A percentile compares a stretch with the other conserved stretches of the same genome.
These are phyloP conservation scores for Tubosaeta sp. DNA, from an alignment of 768 basidiomycete genomes.

Conservation along the genomic window DNA sequence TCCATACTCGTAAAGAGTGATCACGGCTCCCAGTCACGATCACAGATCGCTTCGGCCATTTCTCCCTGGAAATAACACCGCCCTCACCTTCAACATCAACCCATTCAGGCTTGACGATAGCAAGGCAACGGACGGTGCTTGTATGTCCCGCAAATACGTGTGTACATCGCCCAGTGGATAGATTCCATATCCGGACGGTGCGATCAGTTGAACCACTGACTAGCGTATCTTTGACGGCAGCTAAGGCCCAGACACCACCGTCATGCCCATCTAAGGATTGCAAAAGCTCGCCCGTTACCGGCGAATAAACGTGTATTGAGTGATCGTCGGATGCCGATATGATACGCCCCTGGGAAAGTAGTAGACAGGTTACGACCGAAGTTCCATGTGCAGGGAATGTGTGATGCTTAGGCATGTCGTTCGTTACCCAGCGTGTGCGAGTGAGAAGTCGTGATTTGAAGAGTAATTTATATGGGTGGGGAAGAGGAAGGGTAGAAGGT, in stretches of 20 bases:
- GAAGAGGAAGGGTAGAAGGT: constrained; percentile 56
- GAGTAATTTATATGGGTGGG: constrained; percentile 87
- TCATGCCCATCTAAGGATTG: constrained; percentile 84
- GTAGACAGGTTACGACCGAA: constrained; percentile 91
- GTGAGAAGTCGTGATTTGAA: constrained; percentile 89
- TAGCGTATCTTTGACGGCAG: constrained; percentile 79
- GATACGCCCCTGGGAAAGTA: constrained; percentile 92
- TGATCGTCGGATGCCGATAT: constrained; percentile 98
- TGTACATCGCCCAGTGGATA: constrained; percentile 73
- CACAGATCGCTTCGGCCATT: constrained; percentile 65
- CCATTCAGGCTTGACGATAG: constrained; percentile 92
- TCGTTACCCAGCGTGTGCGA: constrained; percentile 74
- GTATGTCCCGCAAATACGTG: constrained; percentile 97
- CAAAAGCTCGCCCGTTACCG: constrained; percentile 71
- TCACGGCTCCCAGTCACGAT: constrained; percentile 74
- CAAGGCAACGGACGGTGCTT: constrained; percentile 91
- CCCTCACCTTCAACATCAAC: constrained; percentile 67
- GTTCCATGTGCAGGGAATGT: constrained; percentile 86
- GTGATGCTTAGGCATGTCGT: constrained; percentile 66
- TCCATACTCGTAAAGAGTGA: constrained; percentile 63
- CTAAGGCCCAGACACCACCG: constrained; percentile 97
- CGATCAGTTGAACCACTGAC: constrained; percentile 94
- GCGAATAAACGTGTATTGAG: constrained; percentile 92
- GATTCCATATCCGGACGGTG: constrained; percentile 89
- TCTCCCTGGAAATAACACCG: constrained; percentile 61